These are phyloP conservation scores for Aspergillus awamori DNA, from an alignment of 2,329 filamentous ascomycete species.

Conservation along the genomic window DNA sequence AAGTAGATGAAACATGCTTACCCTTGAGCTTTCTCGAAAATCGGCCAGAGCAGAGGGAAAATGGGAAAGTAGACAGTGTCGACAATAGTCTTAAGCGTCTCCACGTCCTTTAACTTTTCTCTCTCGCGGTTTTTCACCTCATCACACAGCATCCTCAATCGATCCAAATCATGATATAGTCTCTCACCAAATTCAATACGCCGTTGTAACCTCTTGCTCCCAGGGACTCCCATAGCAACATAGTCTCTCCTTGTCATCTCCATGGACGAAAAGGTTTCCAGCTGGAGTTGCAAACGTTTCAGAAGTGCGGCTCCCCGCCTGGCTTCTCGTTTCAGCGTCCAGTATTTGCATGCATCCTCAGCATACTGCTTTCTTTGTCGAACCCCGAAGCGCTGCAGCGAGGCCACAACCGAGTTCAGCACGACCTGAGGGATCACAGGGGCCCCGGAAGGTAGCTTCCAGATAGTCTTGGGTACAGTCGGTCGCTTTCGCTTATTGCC, in stretches of 20 bases:
- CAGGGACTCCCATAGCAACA: slow-evolving; percentile 86
- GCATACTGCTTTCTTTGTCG: slow-evolving; percentile 90
- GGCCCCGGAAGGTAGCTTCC: slow-evolving; percentile 92
- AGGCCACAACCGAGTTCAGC: slow-evolving; percentile 80
- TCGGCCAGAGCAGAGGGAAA: slow-evolving; percentile 71
- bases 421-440: slow-evolving; percentile 90
- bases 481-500: slow-evolving; percentile 62
- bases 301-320: slow-evolving; percentile 86
- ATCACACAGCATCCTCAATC: slow-evolving; percentile 70
- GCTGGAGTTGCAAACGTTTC: slow-evolving; percentile 89
- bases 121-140: slow-evolving; percentile 75
- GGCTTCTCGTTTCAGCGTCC: slow-evolving; percentile 94
- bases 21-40: slow-evolving; percentile 78
- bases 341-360: slow-evolving; percentile 92
- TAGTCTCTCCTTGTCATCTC: slow-evolving; percentile 95
- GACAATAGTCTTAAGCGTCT: slow-evolving; percentile 76
- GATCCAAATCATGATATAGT: slow-evolving; percentile 67
- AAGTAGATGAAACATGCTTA: slow-evolving; percentile 56
- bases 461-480: slow-evolving; percentile 66
- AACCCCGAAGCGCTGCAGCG: slow-evolving; percentile 79
- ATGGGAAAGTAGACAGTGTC: slow-evolving; percentile 93
- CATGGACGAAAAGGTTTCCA: slow-evolving; percentile 97
- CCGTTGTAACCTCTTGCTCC: slow-evolving; percentile 73
- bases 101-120: slow-evolving; percentile 74
- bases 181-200: slow-evolving; percentile 86